A percentile compares a stretch with the other conserved stretches of the same genome.
phyloP scores from a whole-genome alignment of 106 monocot genomes.

The Vanilla planifolia region DNA sequence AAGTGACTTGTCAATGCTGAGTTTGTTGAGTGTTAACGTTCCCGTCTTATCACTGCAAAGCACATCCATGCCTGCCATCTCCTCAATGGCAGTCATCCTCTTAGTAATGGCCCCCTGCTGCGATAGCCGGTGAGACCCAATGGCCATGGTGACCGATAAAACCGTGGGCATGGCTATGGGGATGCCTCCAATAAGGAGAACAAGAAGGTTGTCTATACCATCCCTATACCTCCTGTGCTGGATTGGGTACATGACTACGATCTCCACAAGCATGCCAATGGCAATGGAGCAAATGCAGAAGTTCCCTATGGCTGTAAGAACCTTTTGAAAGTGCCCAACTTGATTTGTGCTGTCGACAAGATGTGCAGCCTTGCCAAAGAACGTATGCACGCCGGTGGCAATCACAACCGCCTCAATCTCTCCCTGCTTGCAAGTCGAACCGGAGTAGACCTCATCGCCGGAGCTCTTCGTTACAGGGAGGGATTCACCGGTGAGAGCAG shows the following conservation, averaged over 20 bases:
- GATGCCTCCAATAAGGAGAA: slow-evolving; percentile 71
- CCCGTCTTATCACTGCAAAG: slow-evolving; percentile 98
- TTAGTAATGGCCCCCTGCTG: slow-evolving; percentile 97
- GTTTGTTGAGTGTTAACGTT: slow-evolving; percentile 88
- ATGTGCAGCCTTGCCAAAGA: slow-evolving; percentile 79
- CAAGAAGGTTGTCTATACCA: slow-evolving; percentile 65
- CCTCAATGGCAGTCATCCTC: slow-evolving; percentile 99
- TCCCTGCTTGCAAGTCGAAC: slow-evolving; percentile 80
- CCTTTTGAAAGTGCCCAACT: slow-evolving; percentile 72
- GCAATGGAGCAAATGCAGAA: slow-evolving; percentile 80
- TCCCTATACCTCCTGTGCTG: slow-evolving; percentile 51
- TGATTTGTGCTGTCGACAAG: slow-evolving; percentile 75
- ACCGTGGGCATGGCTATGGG: slow-evolving; percentile 83
- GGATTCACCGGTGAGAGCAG: slow-evolving; percentile 74
- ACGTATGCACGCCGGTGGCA: slow-evolving; percentile 77
- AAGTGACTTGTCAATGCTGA: slow-evolving; percentile 76
- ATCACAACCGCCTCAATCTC: slow-evolving; percentile 77
- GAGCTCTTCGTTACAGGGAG: slow-evolving; percentile 66
- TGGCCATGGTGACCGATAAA: slow-evolving; percentile 83
- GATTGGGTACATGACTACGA: slow-evolving; percentile 62
- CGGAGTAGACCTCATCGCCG: slow-evolving; percentile 65
- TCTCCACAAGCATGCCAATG: slow-evolving; percentile 53
- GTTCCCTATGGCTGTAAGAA: slow-evolving; percentile 70
- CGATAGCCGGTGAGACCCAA: slow-evolving; percentile 75
- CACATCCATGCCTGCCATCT: slow-evolving; percentile 99